phyloP scores from a whole-genome alignment of 257 asterid species.

The Solanum sitiens region DNA sequence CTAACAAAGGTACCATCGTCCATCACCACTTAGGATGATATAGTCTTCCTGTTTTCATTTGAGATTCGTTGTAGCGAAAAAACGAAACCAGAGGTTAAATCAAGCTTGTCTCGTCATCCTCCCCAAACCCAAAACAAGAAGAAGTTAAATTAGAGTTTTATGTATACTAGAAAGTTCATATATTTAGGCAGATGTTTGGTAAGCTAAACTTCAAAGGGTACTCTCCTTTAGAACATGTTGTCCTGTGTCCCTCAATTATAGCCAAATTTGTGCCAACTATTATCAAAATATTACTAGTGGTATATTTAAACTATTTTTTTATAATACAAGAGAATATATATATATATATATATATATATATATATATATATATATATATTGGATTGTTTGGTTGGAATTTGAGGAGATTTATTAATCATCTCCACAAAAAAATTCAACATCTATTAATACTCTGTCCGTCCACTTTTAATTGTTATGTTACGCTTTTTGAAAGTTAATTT shows the following conservation, averaged over 20 bases:
- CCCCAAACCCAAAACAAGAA: not conserved
- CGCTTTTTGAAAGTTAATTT: rapidly evolving
- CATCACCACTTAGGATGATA: not conserved
- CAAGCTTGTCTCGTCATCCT: not conserved
- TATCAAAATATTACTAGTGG: too few species aligned
- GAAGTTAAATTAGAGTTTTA: not conserved
- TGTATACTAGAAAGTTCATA: not conserved
- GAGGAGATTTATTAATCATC: not conserved
- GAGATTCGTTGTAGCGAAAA: not conserved
- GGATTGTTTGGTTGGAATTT: too few species aligned
- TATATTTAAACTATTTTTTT: too few species aligned
- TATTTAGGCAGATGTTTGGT: not conserved
- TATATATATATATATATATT: too few species aligned
- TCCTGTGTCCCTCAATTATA: too few species aligned
- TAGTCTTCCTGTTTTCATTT: not conserved
- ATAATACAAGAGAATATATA: not conserved
- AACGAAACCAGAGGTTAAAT: not conserved
- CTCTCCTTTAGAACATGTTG: too few species aligned
- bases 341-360: too few species aligned
- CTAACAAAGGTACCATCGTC: not conserved
- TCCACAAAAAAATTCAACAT: not conserved
- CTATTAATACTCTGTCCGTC: too few species aligned
- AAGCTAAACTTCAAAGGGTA: too few species aligned
- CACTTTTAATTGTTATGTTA: too few species aligned
- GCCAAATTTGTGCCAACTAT: too few species aligned